Evolutionary conservation across 306 rosid genomes (phyloP), one percentile per base, ranked within the genome.

Genomic region (Acmispon strigosus): DNA sequence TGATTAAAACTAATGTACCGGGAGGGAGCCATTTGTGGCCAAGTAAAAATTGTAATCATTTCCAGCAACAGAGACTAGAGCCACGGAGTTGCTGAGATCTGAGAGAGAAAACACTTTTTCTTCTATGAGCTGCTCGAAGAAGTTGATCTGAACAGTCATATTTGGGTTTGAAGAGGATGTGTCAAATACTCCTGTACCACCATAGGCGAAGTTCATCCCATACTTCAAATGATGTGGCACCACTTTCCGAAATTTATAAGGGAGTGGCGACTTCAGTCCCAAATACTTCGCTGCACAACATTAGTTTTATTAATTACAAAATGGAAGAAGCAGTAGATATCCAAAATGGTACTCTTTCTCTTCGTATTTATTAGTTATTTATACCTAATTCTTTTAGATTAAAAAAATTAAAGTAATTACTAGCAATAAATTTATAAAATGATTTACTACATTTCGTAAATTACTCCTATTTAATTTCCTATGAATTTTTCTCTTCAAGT

Each of bases 201-300:
- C 96, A 51, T 67, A 61, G 1, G 97, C 97, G 57, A 89, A 91
- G 79, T 91, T 91, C 87, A 91, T 86, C 2, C 97, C 97, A n/a
- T 82, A 45, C 74, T 83, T 87, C 81, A 84, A 67, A 13, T 84
- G 71, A 0, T 70, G 12, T 0, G 48, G 17, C 64, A 78, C 19
- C 12, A 37, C 0, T 9, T 80, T 81, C 73, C 85, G 78, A 77
- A 86, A 79, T 41, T 63, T 77, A 75, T 90, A 87, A 7, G 93
- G 84, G 4, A 84, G 8, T 15, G 96, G 94, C 4, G 94, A 82
- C 66, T 66, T 81, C 14, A 82, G 73, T 19, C 89, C 82, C 63
- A 87, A 18, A 64, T 73, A 84, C 79, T 77, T 84, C 2, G 89
- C 89, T 87, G 84, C 80, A 39, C 10, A 29, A 44, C 42, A 18